Conservation (phyloP, 257 asterid genomes). For the Solanum sejunctum region DNA sequence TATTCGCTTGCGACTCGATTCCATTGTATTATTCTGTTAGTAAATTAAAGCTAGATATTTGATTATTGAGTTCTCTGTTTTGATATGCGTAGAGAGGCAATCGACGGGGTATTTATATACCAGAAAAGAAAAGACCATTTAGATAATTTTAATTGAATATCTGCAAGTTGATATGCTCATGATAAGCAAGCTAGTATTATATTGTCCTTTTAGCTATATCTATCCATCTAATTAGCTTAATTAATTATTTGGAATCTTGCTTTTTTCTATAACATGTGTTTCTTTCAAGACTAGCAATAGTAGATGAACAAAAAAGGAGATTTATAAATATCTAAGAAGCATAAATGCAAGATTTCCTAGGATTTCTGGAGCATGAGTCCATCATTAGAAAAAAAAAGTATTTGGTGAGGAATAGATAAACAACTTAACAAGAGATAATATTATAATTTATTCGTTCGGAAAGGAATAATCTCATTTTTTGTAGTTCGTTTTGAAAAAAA, state of each 20-base stretch:
- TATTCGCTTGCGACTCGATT: conserved; percentile 24
- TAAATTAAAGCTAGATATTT: neutral
- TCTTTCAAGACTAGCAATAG: neutral
- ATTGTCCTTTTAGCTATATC: neutral
- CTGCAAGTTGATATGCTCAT: neutral
- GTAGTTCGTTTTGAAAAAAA: too few species aligned
- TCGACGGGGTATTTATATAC: conserved; percentile 1
- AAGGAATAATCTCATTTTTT: too few species aligned
- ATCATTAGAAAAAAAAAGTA: too few species aligned
- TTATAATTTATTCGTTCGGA: too few species aligned
- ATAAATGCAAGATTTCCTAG: neutral
- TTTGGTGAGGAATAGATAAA: neutral
- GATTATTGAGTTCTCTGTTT: neutral
- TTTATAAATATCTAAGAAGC: neutral
- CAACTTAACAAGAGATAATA: too few species aligned
- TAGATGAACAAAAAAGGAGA: neutral
- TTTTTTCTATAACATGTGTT: neutral
- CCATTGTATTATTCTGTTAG: conserved; percentile 14
- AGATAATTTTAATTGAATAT: neutral
- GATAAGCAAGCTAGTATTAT: neutral
- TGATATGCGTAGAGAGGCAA: neutral
- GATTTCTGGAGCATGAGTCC: too few species aligned
- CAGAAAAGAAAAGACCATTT: neutral
- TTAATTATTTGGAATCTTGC: neutral
- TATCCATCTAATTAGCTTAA: neutral